Evolutionary conservation across 148 eudicot species (phyloP).

Genomic region (Rhododendron molle): DNA sequence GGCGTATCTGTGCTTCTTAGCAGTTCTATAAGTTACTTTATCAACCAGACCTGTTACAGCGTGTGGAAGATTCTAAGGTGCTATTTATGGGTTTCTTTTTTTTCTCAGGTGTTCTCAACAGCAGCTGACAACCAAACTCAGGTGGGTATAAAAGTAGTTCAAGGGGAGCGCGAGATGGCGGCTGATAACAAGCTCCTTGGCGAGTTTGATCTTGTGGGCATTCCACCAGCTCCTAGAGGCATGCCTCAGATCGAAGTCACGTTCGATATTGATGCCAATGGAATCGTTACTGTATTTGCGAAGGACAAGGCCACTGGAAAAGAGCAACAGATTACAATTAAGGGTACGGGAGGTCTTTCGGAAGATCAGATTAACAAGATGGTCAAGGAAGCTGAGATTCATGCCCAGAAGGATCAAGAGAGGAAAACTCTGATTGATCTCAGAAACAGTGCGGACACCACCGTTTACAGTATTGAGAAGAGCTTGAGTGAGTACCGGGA

Average conservation of each 20-base stretch:
- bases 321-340: constrained; percentile 90
- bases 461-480: constrained; percentile 86
- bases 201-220: constrained; percentile 90
- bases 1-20: background rate
- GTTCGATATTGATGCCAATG: constrained; percentile 95
- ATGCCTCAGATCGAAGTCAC: constrained; percentile 95
- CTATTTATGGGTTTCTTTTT: background rate
- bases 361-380: constrained; percentile 82
- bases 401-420: constrained; percentile 85
- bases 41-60: background rate
- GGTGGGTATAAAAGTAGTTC: constrained; percentile 89
- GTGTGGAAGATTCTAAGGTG: background rate
- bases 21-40: background rate
- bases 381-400: constrained; percentile 89
- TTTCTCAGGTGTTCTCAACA: constrained; percentile 75
- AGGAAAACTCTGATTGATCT: constrained; percentile 71
- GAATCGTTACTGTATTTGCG: constrained; percentile 89
- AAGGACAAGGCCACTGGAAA: constrained; percentile 84
- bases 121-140: constrained; percentile 99
- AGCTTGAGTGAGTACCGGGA: constrained; percentile 74
- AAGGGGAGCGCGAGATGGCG: constrained; percentile 98
- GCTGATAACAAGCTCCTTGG: constrained; percentile 82
- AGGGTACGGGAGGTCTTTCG: constrained; percentile 85
- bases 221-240: constrained; percentile 97
- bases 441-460: constrained; percentile 78